These are phyloP conservation scores for Limonium bicolor DNA, from an alignment of 148 eudicot genomes.

Conservation along the genomic window DNA sequence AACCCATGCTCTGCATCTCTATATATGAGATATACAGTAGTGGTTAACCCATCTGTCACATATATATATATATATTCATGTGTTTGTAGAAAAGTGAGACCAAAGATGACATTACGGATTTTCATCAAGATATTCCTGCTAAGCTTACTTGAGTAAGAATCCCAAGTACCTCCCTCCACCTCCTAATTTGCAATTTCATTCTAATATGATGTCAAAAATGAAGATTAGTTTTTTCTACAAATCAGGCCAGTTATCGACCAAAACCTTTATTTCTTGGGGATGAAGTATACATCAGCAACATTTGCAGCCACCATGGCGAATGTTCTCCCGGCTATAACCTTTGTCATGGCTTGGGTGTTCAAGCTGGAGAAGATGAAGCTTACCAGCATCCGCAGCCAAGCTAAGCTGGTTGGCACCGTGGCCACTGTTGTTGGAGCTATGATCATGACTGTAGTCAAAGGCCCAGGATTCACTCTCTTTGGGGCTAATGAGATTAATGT, in stretches of 20 bases:
- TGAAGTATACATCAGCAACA: slow-evolving; percentile 83
- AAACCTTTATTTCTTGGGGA: slow-evolving; percentile 66
- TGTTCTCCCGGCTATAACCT: slow-evolving; percentile 79
- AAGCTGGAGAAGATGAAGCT: slow-evolving; percentile 65
- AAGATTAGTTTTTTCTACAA: background rate
- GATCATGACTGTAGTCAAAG: slow-evolving; percentile 78
- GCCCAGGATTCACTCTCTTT: slow-evolving; percentile 33
- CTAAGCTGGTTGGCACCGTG: slow-evolving; percentile 62
- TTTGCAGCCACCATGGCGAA: slow-evolving; percentile 76
- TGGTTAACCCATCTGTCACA: background rate
- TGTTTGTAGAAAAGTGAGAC: slow-evolving; percentile 62
- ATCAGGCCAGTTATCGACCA: slow-evolving; percentile 95
- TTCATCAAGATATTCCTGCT: slow-evolving; percentile 55
- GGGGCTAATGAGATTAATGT: slow-evolving; percentile 19
- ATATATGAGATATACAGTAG: background rate
- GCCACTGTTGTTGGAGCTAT: slow-evolving; percentile 80
- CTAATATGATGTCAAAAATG: background rate
- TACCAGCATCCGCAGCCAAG: slow-evolving; percentile 61
- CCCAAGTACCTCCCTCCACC: background rate
- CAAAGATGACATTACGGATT: slow-evolving; percentile 59
- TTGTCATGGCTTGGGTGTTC: slow-evolving; percentile 64
- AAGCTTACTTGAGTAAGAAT: slow-evolving; percentile 62
- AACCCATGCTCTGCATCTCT: background rate
- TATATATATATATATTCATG: background rate
- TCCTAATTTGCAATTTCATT: background rate